Conservation (phyloP, 345 rosid genomes). For the Sisymbrium altissimum region DNA sequence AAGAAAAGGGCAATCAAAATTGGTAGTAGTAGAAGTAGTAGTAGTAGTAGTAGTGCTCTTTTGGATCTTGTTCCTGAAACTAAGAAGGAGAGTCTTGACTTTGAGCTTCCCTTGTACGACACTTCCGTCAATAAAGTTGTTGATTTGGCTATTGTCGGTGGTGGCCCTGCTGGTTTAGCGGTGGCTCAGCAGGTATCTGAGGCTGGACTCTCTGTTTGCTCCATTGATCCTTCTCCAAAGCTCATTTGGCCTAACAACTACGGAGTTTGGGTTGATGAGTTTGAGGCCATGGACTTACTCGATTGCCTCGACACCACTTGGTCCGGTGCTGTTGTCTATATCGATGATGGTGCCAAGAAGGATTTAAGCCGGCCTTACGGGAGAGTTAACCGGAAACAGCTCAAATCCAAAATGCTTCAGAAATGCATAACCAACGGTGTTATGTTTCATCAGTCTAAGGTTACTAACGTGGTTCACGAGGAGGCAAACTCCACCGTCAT, state of each 20-base stretch:
- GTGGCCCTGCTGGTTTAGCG: constrained; percentile 98
- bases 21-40: neutral
- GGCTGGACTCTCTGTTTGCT: constrained; percentile 89
- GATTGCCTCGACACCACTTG: constrained; percentile 96
- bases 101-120: constrained; percentile 82
- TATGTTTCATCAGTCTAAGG: constrained; percentile 88
- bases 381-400: constrained; percentile 88
- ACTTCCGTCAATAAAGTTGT: constrained; percentile 53
- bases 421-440: constrained; percentile 86
- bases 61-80: constrained; percentile 89
- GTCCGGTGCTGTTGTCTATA: constrained; percentile 88
- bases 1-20: constrained; percentile 40
- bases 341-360: constrained; percentile 54
- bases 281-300: constrained; percentile 93
- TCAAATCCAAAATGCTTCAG: constrained; percentile 88
- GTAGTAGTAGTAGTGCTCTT: constrained; percentile 46
- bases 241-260: constrained; percentile 99
- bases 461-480: constrained; percentile 78
- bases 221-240: constrained; percentile 83
- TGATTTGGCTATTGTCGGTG: constrained; percentile 94
- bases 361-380: constrained; percentile 84
- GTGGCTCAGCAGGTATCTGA: constrained; percentile 94
- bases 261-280: constrained; percentile 99
- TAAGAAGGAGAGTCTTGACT: constrained; percentile 80
- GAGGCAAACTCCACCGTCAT: constrained; percentile 72